phyloP scores from a whole-genome alignment of 306 rosid species.

The Rosa rugosa region DNA sequence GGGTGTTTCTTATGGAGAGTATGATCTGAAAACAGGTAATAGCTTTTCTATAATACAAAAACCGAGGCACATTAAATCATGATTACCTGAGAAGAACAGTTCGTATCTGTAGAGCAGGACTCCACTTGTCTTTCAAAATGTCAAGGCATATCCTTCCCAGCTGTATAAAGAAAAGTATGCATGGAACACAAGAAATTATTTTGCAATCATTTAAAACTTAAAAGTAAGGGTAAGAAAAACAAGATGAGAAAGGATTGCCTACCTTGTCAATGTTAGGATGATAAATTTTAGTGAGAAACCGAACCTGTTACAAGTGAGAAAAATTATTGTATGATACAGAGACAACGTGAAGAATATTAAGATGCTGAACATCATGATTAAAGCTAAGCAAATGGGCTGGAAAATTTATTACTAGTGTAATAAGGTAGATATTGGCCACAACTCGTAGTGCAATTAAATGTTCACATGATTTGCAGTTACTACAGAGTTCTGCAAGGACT shows the following conservation, averaged over 20 bases:
- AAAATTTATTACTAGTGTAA: background rate
- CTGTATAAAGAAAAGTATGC: slow-evolving; percentile 35
- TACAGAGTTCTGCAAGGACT: background rate
- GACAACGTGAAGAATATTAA: slow-evolving; percentile 9
- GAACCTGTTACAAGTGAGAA: slow-evolving; percentile 55
- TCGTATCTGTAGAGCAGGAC: slow-evolving; percentile 89
- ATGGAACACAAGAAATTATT: slow-evolving; percentile 14
- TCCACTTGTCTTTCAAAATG: slow-evolving; percentile 91
- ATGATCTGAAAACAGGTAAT: background rate
- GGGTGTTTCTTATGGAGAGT: background rate
- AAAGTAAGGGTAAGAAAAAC: slow-evolving; percentile 4
- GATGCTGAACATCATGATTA: background rate
- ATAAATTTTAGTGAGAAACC: slow-evolving; percentile 92
- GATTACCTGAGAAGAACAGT: slow-evolving; percentile 89
- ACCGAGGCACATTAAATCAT: background rate
- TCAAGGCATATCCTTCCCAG: slow-evolving; percentile 94
- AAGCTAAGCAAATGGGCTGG: background rate
- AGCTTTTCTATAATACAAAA: background rate
- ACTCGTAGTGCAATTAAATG: background rate
- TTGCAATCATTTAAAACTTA: background rate
- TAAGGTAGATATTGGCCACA: background rate
- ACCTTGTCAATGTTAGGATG: slow-evolving; percentile 99
- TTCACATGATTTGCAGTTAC: background rate
- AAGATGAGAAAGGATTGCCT: slow-evolving; percentile 8
- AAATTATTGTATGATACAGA: slow-evolving; percentile 15